phyloP scores from a whole-genome alignment of 2,329 filamentous ascomycete species.

The Byssochlamys sp. region DNA sequence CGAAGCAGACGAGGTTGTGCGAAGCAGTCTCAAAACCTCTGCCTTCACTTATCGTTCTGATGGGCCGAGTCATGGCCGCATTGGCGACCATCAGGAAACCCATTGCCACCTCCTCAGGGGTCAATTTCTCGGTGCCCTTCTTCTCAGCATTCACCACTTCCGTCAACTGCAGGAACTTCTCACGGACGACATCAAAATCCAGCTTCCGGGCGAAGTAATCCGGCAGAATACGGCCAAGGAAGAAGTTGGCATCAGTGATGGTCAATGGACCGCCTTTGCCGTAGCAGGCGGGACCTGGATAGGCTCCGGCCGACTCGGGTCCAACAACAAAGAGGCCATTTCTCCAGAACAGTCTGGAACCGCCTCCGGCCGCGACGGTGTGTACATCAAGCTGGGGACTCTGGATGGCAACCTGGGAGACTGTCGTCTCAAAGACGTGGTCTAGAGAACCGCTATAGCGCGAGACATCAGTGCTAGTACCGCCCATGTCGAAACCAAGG shows the following conservation, averaged over 20 bases:
- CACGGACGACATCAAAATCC: slow-evolving; percentile 32
- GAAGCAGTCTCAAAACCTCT: slow-evolving; percentile 17
- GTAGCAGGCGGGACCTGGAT: slow-evolving; percentile 84
- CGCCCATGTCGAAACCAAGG: slow-evolving; percentile 92
- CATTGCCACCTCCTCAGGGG: slow-evolving; percentile 15
- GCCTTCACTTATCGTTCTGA: slow-evolving; percentile 17
- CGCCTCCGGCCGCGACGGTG: slow-evolving; percentile 78
- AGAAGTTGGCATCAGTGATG: slow-evolving; percentile 87
- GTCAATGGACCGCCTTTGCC: slow-evolving; percentile 79
- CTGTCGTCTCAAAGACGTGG: slow-evolving; percentile 86
- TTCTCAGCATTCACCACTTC: slow-evolving; percentile 32
- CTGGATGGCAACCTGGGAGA: slow-evolving; percentile 83
- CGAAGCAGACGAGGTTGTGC: slow-evolving; percentile 22
- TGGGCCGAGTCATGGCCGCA: slow-evolving; percentile 15
- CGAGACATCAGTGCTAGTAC: slow-evolving; percentile 79
- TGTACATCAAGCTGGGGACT: slow-evolving; percentile 87
- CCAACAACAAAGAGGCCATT: slow-evolving; percentile 85
- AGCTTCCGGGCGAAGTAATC: slow-evolving; percentile 52
- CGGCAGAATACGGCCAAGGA: slow-evolving; percentile 69
- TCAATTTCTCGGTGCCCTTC: slow-evolving; percentile 17
- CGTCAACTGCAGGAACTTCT: slow-evolving; percentile 36
- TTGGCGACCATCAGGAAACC: slow-evolving; percentile 17
- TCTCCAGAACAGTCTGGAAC: slow-evolving; percentile 60
- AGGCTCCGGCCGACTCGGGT: slow-evolving; percentile 77
- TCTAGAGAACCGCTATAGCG: slow-evolving; percentile 79